A percentile compares a stretch with the other conserved stretches of the same genome.
These are phyloP conservation scores for Exophiala oligosperma DNA, from an alignment of 2,329 filamentous ascomycete species.

Conservation along the genomic window DNA sequence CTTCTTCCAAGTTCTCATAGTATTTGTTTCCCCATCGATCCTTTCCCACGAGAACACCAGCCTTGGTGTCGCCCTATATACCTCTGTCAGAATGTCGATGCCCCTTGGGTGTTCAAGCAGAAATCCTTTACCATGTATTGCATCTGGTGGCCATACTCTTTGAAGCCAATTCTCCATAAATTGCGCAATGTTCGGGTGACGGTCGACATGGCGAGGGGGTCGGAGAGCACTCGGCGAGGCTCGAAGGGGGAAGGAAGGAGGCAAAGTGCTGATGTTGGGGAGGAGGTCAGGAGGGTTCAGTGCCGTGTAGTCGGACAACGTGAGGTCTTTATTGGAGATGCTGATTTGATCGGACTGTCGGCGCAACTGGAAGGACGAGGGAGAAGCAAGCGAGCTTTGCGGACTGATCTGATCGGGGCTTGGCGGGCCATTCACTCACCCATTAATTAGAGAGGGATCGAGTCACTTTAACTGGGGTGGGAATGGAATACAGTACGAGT, in stretches of 20 bases:
- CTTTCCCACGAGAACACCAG: slow-evolving; percentile 77
- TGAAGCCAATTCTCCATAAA: slow-evolving; percentile 81
- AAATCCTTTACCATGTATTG: slow-evolving; percentile 45
- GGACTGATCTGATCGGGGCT: background rate
- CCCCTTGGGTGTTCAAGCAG: background rate
- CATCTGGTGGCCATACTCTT: slow-evolving; percentile 92
- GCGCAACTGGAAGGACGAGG: background rate
- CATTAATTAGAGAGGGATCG: background rate
- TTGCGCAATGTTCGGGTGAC: slow-evolving; percentile 83
- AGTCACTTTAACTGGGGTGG: too few species aligned
- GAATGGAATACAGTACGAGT: background rate
- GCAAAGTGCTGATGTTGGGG: background rate
- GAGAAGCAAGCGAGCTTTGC: background rate
- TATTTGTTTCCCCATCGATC: slow-evolving; percentile 97
- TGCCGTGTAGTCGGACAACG: background rate
- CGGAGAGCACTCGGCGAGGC: background rate
- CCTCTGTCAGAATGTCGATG: slow-evolving; percentile 6
- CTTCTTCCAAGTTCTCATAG: slow-evolving; percentile 88
- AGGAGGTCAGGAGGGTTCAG: background rate
- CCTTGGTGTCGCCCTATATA: slow-evolving; percentile 80
- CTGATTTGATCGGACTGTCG: background rate
- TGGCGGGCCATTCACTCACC: background rate
- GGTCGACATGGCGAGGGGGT: slow-evolving; percentile 71
- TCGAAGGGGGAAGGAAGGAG: background rate
- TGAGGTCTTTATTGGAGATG: background rate